Conservation (phyloP, 805 yeast genomes). For the Kurtzmaniella cleridarum region DNA sequence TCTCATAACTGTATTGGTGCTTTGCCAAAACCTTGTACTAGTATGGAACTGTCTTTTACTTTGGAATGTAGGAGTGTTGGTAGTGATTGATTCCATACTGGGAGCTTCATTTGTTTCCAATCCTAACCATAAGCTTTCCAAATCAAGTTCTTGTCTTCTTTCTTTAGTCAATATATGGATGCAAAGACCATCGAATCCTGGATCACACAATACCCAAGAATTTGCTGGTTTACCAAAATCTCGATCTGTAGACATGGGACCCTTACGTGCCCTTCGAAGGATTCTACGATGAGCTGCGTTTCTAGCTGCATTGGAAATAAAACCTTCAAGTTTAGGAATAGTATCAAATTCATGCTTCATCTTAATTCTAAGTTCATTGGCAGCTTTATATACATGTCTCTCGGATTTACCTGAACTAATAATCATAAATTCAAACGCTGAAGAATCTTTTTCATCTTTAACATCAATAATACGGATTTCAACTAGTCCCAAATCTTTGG, state of each 20-base stretch:
- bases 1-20: background rate
- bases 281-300: slow-evolving; percentile 34
- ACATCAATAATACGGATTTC: slow-evolving; percentile 65
- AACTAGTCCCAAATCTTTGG: slow-evolving; percentile 58
- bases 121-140: slow-evolving; percentile 61
- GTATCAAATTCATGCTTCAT: slow-evolving; percentile 42
- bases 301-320: slow-evolving; percentile 50
- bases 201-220: slow-evolving; percentile 80
- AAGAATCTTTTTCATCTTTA: slow-evolving; percentile 18
- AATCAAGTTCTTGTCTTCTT: slow-evolving; percentile 60
- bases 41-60: slow-evolving; percentile 38
- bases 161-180: slow-evolving; percentile 71
- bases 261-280: slow-evolving; percentile 50
- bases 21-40: slow-evolving; percentile 6
- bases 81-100: slow-evolving; percentile 10
- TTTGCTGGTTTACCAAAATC: slow-evolving; percentile 57
- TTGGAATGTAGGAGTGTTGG: slow-evolving; percentile 3
- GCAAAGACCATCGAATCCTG: slow-evolving; percentile 54
- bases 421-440: slow-evolving; percentile 35
- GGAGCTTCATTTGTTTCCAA: slow-evolving; percentile 25
- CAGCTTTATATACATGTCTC: slow-evolving; percentile 70
- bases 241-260: slow-evolving; percentile 46
- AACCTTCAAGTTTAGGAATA: slow-evolving; percentile 64
- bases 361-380: slow-evolving; percentile 49
- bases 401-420: slow-evolving; percentile 73